phyloP scores from a whole-genome alignment of 2,329 filamentous ascomycete species.

The Setomelanomma holmii region DNA sequence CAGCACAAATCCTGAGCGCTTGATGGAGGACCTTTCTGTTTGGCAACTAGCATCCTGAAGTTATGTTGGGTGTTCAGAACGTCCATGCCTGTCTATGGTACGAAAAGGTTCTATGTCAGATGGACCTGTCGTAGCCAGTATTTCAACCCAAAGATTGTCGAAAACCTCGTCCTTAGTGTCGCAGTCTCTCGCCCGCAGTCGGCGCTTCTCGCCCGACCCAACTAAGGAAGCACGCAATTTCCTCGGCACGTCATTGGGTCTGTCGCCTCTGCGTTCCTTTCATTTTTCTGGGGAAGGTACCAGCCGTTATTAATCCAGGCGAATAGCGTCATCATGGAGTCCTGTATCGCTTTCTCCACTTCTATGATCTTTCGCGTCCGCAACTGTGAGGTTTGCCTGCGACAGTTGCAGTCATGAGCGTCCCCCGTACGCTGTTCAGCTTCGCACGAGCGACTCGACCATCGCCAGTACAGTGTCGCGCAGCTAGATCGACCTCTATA shows the following conservation, averaged over 20 bases:
- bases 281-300: conserved; percentile 12
- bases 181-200: too few relatives aligned
- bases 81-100: too few relatives aligned
- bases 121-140: too few relatives aligned
- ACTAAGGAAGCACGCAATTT: conserved; percentile 33
- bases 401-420: conserved; percentile 33
- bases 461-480: conserved; percentile 7
- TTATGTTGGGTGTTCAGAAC: too few relatives aligned
- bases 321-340: conserved; percentile 26
- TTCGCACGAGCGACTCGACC: conserved; percentile 27
- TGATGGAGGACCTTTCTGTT: too few relatives aligned
- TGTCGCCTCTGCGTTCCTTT: conserved; percentile 12
- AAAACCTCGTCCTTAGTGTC: too few relatives aligned
- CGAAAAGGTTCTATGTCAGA: too few relatives aligned
- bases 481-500: conserved; percentile 11
- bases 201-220: conserved; percentile 10
- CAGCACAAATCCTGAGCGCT: too few relatives aligned
- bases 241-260: conserved; percentile 33
- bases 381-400: conserved; percentile 1
- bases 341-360: conserved; percentile 9
- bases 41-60: too few relatives aligned
- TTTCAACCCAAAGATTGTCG: too few relatives aligned
- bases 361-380: conserved; percentile 9
- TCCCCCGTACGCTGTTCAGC: conserved; percentile 36
- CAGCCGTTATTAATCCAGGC: conserved; percentile 20